phyloP scores from a whole-genome alignment of 352 stramenopile species.

The Elongisporangium senticosum region DNA sequence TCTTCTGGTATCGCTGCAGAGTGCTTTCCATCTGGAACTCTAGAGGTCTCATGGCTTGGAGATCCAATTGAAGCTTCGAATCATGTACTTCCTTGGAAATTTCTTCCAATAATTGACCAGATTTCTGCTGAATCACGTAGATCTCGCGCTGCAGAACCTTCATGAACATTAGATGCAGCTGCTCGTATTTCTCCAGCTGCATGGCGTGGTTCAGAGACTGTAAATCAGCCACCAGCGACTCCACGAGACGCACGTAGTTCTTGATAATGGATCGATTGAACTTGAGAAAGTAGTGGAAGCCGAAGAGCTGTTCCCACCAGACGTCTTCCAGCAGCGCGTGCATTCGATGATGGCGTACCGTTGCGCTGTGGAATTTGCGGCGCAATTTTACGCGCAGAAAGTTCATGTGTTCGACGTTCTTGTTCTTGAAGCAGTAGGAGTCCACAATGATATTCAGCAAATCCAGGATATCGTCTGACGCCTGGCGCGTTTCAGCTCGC shows the following conservation, averaged over 20 bases:
- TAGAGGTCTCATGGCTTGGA: conserved; percentile 21
- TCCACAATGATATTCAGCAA: conserved; percentile 51
- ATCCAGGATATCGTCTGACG: conserved; percentile 29
- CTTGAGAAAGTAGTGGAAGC: conserved; percentile 27
- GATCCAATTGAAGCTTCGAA: conserved; percentile 18
- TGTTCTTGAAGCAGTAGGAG: conserved; percentile 55
- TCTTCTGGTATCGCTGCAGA: conserved; percentile 28
- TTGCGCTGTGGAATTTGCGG: conserved; percentile 31
- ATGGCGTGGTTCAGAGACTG: conserved; percentile 39
- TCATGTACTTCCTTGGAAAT: conserved; percentile 28
- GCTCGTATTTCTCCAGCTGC: conserved; percentile 36
- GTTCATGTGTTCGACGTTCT: conserved; percentile 47
- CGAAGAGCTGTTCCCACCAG: conserved; percentile 52
- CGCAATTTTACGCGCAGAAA: conserved; percentile 35
- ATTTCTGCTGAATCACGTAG: conserved; percentile 37
- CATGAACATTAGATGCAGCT: conserved; percentile 35
- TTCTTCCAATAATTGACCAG: conserved; percentile 28
- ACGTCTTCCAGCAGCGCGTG: conserved; percentile 30
- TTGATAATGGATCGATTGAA: conserved; percentile 42
- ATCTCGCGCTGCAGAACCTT: conserved; percentile 41
- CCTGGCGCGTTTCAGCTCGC: conserved; percentile 17
- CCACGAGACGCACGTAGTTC: conserved; percentile 28
- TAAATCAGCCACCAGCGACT: conserved; percentile 31
- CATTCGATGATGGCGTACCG: conserved; percentile 27
- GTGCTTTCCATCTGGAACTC: conserved; percentile 41